Conservation (phyloP, 148 eudicot species). For the Nyssa sinensis region DNA sequence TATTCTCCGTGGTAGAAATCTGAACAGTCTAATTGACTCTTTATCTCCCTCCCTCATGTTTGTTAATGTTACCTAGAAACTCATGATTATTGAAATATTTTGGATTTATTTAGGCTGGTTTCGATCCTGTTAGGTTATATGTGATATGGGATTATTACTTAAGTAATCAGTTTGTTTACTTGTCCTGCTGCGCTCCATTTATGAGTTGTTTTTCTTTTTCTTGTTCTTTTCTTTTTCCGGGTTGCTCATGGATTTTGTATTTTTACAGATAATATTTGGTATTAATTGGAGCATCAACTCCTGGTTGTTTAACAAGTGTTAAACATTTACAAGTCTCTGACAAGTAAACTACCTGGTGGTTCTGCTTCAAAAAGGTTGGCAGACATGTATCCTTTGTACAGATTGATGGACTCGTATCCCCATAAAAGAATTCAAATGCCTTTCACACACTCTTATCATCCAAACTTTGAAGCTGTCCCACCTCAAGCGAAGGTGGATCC, state of each 20-base stretch:
- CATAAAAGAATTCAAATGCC: slow-evolving; percentile 34
- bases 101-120: background rate
- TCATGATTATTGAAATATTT: background rate
- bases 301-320: background rate
- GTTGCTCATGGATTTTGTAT: background rate
- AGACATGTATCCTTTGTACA: slow-evolving; percentile 31
- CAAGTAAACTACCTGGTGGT: background rate
- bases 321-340: too few relatives aligned
- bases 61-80: background rate
- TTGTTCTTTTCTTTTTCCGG: background rate
- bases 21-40: background rate
- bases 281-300: background rate
- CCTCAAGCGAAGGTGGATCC: slow-evolving; percentile 33
- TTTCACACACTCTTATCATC: slow-evolving; percentile 22
- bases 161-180: background rate
- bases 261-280: slow-evolving; percentile 12
- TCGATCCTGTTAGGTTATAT: background rate
- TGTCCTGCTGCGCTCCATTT: background rate
- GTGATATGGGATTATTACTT: background rate
- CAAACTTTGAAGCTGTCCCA: slow-evolving; percentile 30
- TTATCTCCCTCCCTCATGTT: background rate
- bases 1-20: background rate
- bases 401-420: slow-evolving; percentile 33
- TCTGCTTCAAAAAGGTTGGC: slow-evolving; percentile 4
- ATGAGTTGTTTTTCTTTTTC: background rate